Percentiles rank a stretch among this genome's conserved stretches.
Evolutionary conservation across 257 asterid species (phyloP).

Genomic region (Phtheirospermum japonicum): DNA sequence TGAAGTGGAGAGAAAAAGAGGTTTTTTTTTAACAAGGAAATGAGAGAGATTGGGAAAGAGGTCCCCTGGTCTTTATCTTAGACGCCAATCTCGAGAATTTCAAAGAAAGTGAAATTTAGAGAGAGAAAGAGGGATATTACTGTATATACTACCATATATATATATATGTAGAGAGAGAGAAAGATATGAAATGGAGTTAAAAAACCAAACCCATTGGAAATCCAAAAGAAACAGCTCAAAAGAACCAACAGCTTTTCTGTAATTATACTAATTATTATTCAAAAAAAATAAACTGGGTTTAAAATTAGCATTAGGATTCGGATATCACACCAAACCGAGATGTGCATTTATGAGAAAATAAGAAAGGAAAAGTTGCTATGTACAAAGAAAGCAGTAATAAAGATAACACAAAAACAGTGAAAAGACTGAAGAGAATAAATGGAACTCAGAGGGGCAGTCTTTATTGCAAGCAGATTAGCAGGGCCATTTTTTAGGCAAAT

Average conservation of each 20-base stretch:
- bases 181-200: background rate
- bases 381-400: slow-evolving; percentile 5
- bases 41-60: slow-evolving; percentile 18
- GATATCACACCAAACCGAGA: slow-evolving; percentile 22
- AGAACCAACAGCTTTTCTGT: slow-evolving; percentile 19
- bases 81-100: slow-evolving; percentile 44
- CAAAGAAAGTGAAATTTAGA: slow-evolving; percentile 46
- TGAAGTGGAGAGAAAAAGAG: slow-evolving; percentile 6
- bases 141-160: background rate
- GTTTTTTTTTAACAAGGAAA: background rate
- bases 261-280: background rate
- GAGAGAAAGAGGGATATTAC: slow-evolving; percentile 18
- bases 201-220: slow-evolving; percentile 17
- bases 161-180: background rate
- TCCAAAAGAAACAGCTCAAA: slow-evolving; percentile 11
- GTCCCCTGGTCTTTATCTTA: slow-evolving; percentile 33
- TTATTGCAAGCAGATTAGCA: slow-evolving; percentile 33
- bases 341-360: slow-evolving; percentile 26
- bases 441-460: slow-evolving; percentile 32
- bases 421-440: slow-evolving; percentile 40
- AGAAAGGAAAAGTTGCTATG: background rate
- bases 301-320: no score
- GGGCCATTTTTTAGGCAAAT: slow-evolving; percentile 36
- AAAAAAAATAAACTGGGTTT: no score
- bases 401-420: slow-evolving; percentile 40